Conservation (phyloP, 106 monocot genomes). For the Chionographis japonica region DNA sequence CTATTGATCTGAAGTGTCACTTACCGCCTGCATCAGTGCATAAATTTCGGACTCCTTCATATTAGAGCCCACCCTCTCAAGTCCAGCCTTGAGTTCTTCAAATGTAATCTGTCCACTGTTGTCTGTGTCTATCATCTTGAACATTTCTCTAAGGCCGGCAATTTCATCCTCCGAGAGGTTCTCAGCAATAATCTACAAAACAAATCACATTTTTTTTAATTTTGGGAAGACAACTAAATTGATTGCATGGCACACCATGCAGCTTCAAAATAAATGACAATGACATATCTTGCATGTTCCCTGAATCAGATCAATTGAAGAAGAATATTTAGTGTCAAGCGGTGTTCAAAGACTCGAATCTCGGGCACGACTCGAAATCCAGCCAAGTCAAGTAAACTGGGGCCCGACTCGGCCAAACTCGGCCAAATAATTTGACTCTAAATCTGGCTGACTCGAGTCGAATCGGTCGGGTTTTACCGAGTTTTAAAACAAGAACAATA, state of each 20-base stretch:
- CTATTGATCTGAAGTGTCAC: background rate
- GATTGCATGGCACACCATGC: background rate
- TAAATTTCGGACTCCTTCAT: constrained; percentile 49
- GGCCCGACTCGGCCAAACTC: no score
- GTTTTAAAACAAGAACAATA: no score
- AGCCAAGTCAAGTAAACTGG: no score
- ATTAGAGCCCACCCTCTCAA: constrained; percentile 43
- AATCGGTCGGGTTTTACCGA: no score
- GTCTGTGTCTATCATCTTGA: constrained; percentile 53
- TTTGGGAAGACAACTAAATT: no score
- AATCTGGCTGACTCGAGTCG: no score
- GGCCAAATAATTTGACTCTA: no score
- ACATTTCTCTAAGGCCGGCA: constrained; percentile 49
- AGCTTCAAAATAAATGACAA: background rate
- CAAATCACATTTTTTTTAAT: background rate
- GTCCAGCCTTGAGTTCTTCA: constrained; percentile 46
- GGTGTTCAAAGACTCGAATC: no score
- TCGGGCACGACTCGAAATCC: no score
- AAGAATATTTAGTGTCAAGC: no score
- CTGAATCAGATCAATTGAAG: no score
- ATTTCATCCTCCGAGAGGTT: constrained; percentile 49
- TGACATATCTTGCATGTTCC: background rate
- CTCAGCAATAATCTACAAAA: constrained; percentile 40
- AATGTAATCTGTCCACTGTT: constrained; percentile 47
- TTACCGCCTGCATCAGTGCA: constrained; percentile 43